A percentile compares a stretch with the other conserved stretches of the same genome.
These are phyloP conservation scores for Skeletonema marinoi DNA, from an alignment of 108 stramenopile genomes.

Conservation along the genomic window DNA sequence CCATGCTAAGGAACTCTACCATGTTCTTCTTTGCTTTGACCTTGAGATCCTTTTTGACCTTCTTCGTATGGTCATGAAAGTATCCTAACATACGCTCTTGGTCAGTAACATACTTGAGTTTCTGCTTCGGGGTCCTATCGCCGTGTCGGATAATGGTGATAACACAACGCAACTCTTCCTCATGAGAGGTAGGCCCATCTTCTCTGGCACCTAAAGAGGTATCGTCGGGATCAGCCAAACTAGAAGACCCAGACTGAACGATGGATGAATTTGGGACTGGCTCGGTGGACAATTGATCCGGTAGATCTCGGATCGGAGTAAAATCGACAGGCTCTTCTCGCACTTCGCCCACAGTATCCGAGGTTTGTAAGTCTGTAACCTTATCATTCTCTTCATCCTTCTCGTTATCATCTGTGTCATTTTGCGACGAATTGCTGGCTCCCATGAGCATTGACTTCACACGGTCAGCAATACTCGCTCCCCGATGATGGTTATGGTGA, in stretches of 20 bases:
- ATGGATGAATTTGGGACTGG: conserved; percentile 56
- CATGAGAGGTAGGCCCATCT: conserved; percentile 50
- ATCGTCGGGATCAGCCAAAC: conserved; percentile 51
- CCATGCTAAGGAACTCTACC: conserved; percentile 84
- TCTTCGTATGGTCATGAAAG: conserved; percentile 70
- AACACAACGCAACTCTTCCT: conserved; percentile 94
- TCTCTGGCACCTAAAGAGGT: conserved; percentile 15
- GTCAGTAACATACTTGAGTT: conserved; percentile 93
- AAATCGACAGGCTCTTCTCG: conserved; percentile 16
- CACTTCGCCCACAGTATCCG: not conserved
- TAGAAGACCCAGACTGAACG: conserved; percentile 43
- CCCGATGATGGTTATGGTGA: conserved; percentile 19
- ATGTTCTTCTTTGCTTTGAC: conserved; percentile 90
- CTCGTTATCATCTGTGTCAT: conserved; percentile 17
- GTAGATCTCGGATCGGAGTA: conserved; percentile 72
- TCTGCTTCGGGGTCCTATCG: conserved; percentile 99
- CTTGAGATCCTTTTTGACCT: conserved; percentile 90
- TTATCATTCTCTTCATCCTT: conserved; percentile 38
- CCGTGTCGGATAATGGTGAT: conserved; percentile 97
- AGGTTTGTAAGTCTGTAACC: conserved; percentile 24
- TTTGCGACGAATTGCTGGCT: conserved; percentile 19
- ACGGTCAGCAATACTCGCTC: conserved; percentile 46
- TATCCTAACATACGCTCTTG: conserved; percentile 81
- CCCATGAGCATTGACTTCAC: conserved; percentile 42
- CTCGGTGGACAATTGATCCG: conserved; percentile 63